These are phyloP conservation scores for Rubia yunnanensis DNA, from an alignment of 257 asterid species.

Conservation along the genomic window DNA sequence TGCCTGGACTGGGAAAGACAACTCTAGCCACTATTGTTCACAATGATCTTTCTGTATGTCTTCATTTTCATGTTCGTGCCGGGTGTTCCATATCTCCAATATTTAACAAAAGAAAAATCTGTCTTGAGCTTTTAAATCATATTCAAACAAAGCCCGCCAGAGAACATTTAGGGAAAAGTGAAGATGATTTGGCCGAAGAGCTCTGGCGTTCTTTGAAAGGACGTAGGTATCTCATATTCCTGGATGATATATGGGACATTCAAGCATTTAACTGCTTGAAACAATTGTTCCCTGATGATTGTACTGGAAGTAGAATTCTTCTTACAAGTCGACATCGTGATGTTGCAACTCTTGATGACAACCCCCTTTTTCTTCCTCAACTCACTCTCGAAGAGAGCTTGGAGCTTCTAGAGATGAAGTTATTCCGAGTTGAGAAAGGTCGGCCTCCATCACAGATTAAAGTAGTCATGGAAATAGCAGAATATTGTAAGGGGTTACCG, in stretches of 20 bases:
- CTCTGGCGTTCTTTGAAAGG: background rate
- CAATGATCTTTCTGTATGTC: background rate
- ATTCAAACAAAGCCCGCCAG: background rate
- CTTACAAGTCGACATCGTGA: background rate
- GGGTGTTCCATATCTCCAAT: conserved; percentile 3
- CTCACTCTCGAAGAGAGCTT: conserved; percentile 1
- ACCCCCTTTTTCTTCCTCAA: background rate
- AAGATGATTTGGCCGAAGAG: background rate
- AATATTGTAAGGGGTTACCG: conserved; percentile 1
- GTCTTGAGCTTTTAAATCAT: background rate
- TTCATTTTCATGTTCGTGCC: background rate
- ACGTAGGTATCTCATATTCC: background rate
- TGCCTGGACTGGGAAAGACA: conserved; percentile 3
- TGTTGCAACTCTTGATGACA: background rate
- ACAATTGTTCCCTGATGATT: conserved; percentile 1
- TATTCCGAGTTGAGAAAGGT: background rate
- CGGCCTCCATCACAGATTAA: background rate
- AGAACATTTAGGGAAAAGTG: background rate
- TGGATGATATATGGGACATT: conserved; percentile 10
- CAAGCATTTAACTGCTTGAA: background rate
- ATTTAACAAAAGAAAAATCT: background rate
- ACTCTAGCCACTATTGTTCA: background rate
- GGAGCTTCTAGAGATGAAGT: background rate
- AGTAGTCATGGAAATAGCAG: background rate
- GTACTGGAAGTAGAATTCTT: conserved; percentile 1